Evolutionary conservation across 106 monocot species (phyloP), one percentile per base, ranked within the genome.

Genomic region (Dioscorea alata): DNA sequence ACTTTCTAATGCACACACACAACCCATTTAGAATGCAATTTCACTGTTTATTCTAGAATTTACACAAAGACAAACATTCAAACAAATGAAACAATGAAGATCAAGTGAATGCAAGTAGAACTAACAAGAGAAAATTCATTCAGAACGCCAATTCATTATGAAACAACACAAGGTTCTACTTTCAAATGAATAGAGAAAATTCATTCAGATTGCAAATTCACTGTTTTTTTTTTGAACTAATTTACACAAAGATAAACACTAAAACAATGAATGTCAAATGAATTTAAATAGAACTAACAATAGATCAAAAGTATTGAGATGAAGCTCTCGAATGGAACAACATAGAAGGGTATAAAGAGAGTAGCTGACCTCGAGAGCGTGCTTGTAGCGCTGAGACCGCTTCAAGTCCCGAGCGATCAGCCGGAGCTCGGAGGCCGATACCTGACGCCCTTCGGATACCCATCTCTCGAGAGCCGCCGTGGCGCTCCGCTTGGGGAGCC

Each of bases 291-390:
- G 23, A 42, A 42, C 9, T 42, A 42, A 42, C 42, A 42, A 42
- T 6, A 42, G 42, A 42, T 42, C 42, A 42, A 42, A 42, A 6
- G 42, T 5, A 42, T 42, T 42, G 9, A 42, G 42, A 3, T 42
- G 42, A 42, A 42, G 7, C 5, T 42, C 42, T 42, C 5, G 10
- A 42, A 42, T 42, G 42, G 60, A 5, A 25, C 35, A 48, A 50
- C 15, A 6, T 13, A 28, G n/a, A 57, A 31, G 20, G 50, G 54
- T 13, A 68, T 18, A 10, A n/a, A n/a, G 13, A 34, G 8, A 48
- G 50, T 23, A 28, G 28, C 12, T 42, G 16, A 92, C 96, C 92
- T 97, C 86, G 59, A 97, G 96, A 14, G 96, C 96, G 58, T 97
- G 89, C 75, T 97, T 85, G 68, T 86, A 97, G 24, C 96, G 81